Conservation (phyloP, 2,329 filamentous ascomycete species). For the Colletotrichum horii region DNA sequence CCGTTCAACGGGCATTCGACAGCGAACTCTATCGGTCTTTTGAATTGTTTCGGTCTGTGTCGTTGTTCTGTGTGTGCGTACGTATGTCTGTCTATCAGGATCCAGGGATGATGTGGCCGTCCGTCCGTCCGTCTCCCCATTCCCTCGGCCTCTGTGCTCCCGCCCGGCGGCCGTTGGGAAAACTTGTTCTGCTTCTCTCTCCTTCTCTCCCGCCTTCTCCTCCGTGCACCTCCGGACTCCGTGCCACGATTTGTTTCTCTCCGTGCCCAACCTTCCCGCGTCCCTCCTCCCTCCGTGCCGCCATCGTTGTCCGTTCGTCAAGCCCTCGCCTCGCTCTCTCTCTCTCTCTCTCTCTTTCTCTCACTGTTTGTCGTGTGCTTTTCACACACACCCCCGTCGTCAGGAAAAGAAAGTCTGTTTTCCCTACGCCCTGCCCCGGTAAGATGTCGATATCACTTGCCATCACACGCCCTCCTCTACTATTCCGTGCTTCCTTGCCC, state of each 20-base stretch:
- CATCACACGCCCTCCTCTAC: not conserved
- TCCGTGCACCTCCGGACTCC: not conserved
- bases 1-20: slow-evolving; percentile 16
- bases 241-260: not conserved
- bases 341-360: not conserved
- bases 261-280: not conserved
- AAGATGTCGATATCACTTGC: not conserved
- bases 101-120: not conserved
- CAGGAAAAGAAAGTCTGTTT: not conserved
- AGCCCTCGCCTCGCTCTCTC: not conserved
- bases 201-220: not conserved
- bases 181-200: not conserved
- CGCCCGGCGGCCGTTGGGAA: not conserved
- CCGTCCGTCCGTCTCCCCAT: not conserved
- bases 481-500: not conserved
- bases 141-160: not conserved
- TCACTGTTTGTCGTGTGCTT: not conserved
- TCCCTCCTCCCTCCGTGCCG: not conserved
- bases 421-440: not conserved
- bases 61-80: not conserved
- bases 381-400: not conserved
- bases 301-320: not conserved
- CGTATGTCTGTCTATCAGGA: not conserved
- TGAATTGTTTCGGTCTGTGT: not conserved
- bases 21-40: not conserved